These are phyloP conservation scores for Hypomontagnella submonticulosa DNA, from an alignment of 495 filamentous ascomycete genomes.

Conservation along the genomic window DNA sequence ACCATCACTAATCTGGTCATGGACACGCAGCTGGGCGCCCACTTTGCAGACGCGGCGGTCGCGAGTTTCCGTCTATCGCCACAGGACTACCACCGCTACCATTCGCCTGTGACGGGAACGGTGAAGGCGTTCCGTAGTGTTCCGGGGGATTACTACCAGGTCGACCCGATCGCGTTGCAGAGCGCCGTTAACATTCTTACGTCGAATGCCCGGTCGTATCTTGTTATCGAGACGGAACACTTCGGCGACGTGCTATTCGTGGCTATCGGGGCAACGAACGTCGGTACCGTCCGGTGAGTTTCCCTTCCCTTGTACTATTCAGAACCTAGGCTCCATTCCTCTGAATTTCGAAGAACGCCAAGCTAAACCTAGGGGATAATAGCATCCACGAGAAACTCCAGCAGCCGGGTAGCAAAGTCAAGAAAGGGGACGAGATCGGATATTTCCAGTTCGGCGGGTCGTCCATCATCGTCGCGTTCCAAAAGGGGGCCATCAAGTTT, in stretches of 20 bases:
- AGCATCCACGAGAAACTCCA: conserved; percentile 18
- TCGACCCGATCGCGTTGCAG: conserved; percentile 25
- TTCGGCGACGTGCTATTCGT: conserved; percentile 43
- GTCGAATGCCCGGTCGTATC: conserved; percentile 43
- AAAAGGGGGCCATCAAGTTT: conserved; percentile 46
- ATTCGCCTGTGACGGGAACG: conserved; percentile 54
- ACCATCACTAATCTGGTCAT: conserved; percentile 53
- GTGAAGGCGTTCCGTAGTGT: conserved; percentile 51
- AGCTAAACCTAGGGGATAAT: not conserved
- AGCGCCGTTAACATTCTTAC: conserved; percentile 44
- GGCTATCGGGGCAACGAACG: conserved; percentile 24
- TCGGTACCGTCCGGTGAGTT: conserved; percentile 20
- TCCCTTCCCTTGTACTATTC: not conserved
- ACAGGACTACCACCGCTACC: conserved; percentile 63
- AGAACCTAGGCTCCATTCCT: not conserved
- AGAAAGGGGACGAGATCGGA: conserved; percentile 71
- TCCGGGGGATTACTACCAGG: conserved; percentile 48
- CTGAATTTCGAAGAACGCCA: too few relatives aligned
- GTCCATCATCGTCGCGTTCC: conserved; percentile 68
- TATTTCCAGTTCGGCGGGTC: conserved; percentile 78
- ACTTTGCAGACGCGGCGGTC: conserved; percentile 54
- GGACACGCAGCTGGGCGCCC: conserved; percentile 46
- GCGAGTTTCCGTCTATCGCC: conserved; percentile 57
- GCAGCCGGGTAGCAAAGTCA: conserved; percentile 41
- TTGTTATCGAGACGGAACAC: conserved; percentile 29